Conservation (phyloP, 305 asterid species). For the Galium porrigens region DNA sequence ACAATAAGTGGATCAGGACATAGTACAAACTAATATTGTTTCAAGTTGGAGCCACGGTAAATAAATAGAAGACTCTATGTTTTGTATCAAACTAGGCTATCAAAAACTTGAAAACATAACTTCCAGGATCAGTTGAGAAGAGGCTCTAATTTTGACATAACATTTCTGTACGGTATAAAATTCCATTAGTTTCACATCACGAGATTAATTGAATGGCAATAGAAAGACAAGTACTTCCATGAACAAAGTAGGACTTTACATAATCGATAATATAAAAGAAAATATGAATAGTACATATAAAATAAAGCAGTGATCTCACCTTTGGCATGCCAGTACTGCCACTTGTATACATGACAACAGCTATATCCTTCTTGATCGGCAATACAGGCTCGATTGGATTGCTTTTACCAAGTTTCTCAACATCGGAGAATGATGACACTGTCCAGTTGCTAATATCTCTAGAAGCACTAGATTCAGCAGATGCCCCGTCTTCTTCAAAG, state of each 20-base stretch:
- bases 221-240: not conserved
- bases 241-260: not conserved
- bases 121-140: not conserved
- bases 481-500: slow-evolving; percentile 44
- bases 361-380: slow-evolving; percentile 64
- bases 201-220: not conserved
- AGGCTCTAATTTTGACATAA: not conserved
- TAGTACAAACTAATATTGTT: not conserved
- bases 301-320: slow-evolving; percentile 29
- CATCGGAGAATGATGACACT: slow-evolving; percentile 42
- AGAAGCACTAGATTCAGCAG: slow-evolving; percentile 26
- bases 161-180: not conserved
- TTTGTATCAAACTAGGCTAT: not conserved
- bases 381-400: slow-evolving; percentile 38
- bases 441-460: slow-evolving; percentile 36
- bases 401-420: slow-evolving; percentile 56
- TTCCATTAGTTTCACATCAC: not conserved
- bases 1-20: no score
- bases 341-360: slow-evolving; percentile 83
- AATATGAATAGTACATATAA: not conserved
- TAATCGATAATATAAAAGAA: not conserved
- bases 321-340: slow-evolving; percentile 91
- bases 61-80: not conserved
- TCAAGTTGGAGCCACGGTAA: not conserved
- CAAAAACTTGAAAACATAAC: not conserved